Conservation (phyloP, 441 rosid genomes). For the Gossypium gossypioides region DNA sequence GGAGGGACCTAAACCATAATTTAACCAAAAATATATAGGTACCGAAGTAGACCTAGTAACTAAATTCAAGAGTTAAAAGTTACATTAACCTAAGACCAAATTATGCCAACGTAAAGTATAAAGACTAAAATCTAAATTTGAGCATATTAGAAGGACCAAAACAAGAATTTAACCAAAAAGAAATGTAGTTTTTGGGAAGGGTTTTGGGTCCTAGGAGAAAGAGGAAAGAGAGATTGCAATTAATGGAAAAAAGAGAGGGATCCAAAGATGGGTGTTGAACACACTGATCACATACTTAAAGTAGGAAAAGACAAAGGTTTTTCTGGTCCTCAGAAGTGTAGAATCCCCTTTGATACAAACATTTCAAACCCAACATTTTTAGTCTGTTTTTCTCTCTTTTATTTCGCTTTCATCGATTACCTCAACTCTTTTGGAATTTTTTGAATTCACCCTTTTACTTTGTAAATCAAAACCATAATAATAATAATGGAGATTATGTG, state of each 20-base stretch:
- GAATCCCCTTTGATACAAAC: slow-evolving; percentile 45
- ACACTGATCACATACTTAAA: slow-evolving; percentile 36
- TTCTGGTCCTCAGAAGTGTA: slow-evolving; percentile 37
- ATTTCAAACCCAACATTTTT: slow-evolving; percentile 30
- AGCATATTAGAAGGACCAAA: too few relatives aligned
- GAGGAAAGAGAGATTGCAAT: slow-evolving; percentile 1
- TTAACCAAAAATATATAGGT: too few relatives aligned
- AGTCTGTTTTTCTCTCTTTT: slow-evolving; percentile 30
- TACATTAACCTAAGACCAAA: too few relatives aligned
- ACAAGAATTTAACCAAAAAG: too few relatives aligned
- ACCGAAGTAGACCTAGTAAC: too few relatives aligned
- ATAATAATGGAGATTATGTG: slow-evolving; percentile 13
- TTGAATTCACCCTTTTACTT: background rate
- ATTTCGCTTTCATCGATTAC: slow-evolving; percentile 45
- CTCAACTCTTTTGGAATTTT: slow-evolving; percentile 18
- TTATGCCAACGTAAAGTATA: too few relatives aligned
- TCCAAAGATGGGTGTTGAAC: slow-evolving; percentile 23
- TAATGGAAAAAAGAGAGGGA: slow-evolving; percentile 18
- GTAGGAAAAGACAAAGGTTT: slow-evolving; percentile 58
- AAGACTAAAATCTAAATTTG: too few relatives aligned
- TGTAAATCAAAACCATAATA: too few relatives aligned
- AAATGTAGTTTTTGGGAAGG: too few relatives aligned
- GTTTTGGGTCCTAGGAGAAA: too few relatives aligned
- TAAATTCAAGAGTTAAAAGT: too few relatives aligned
- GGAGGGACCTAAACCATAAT: too few relatives aligned